These are phyloP conservation scores for Gautieria morchelliformis DNA, from an alignment of 768 basidiomycete genomes.

Conservation along the genomic window DNA sequence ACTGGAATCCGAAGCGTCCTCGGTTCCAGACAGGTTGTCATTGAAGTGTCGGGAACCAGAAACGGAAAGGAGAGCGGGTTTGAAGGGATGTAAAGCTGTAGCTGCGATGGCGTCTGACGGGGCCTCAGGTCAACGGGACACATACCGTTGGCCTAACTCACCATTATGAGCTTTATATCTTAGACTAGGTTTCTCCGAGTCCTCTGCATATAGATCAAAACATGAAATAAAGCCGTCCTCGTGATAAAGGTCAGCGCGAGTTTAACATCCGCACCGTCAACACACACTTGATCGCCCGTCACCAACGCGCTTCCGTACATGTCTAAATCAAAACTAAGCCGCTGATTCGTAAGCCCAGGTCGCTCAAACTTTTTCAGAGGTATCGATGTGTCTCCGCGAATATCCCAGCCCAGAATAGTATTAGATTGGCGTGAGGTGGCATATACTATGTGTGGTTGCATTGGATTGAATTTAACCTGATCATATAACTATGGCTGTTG, in stretches of 20 bases:
- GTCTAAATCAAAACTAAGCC: constrained; percentile 70
- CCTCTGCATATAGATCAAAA: constrained; percentile 37
- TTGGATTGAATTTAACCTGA: constrained; percentile 73
- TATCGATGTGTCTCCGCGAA: constrained; percentile 44
- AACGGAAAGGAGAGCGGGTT: constrained; percentile 47
- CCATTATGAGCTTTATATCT: constrained; percentile 49
- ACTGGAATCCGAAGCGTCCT: constrained; percentile 13
- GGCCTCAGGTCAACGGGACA: not conserved
- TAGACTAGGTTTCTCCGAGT: constrained; percentile 19
- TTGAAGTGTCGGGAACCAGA: constrained; percentile 74
- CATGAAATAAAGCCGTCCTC: constrained; percentile 52
- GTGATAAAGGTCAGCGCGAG: not conserved
- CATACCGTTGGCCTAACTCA: constrained; percentile 19
- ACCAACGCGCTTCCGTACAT: constrained; percentile 51
- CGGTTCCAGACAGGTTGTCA: not conserved
- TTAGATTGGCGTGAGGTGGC: constrained; percentile 65
- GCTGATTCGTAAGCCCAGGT: constrained; percentile 53
- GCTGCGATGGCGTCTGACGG: constrained; percentile 61
- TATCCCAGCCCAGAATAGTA: constrained; percentile 67
- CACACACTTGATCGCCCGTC: constrained; percentile 58
- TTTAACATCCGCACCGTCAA: not conserved
- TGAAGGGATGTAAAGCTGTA: constrained; percentile 61
- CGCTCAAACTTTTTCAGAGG: constrained; percentile 30
- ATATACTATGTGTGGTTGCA: constrained; percentile 61
- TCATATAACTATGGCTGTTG: not conserved